Conservation (phyloP, 441 rosid genomes). For the Kokia cookei region DNA sequence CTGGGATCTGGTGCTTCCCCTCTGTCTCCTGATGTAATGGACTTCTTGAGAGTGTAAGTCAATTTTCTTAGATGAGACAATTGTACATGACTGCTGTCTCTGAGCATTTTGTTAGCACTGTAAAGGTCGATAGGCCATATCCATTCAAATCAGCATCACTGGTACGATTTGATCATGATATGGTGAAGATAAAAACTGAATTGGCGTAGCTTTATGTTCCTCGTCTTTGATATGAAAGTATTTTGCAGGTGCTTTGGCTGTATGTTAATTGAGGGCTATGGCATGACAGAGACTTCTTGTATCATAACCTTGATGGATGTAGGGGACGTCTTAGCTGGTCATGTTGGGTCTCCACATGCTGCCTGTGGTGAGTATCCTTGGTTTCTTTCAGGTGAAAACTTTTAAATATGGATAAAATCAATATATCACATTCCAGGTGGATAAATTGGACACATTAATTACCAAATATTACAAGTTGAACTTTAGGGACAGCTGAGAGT, state of each 20-base stretch:
- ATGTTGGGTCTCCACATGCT: constrained; percentile 67
- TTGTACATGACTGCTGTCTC: background rate
- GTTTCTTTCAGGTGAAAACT: background rate
- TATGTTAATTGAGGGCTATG: constrained; percentile 54
- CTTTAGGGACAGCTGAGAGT: too few species aligned
- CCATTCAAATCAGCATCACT: background rate
- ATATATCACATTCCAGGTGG: background rate
- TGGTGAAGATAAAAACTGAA: background rate
- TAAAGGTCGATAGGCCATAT: background rate
- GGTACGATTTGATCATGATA: background rate
- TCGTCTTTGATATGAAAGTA: background rate
- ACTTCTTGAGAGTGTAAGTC: constrained; percentile 64
- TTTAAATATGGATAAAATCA: background rate
- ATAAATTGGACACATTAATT: background rate
- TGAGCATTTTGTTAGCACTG: background rate
- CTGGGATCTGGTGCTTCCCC: constrained; percentile 75
- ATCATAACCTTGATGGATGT: constrained; percentile 56
- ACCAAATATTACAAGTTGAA: background rate
- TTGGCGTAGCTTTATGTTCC: background rate
- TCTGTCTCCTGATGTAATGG: constrained; percentile 60
- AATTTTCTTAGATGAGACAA: background rate
- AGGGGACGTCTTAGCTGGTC: constrained; percentile 18
- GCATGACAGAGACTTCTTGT: constrained; percentile 76
- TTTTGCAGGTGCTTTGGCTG: constrained; percentile 66
- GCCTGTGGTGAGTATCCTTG: constrained; percentile 44